Evolutionary conservation across 2,329 filamentous ascomycete genomes (phyloP).

Genomic region (Ceratocystis variospora): DNA sequence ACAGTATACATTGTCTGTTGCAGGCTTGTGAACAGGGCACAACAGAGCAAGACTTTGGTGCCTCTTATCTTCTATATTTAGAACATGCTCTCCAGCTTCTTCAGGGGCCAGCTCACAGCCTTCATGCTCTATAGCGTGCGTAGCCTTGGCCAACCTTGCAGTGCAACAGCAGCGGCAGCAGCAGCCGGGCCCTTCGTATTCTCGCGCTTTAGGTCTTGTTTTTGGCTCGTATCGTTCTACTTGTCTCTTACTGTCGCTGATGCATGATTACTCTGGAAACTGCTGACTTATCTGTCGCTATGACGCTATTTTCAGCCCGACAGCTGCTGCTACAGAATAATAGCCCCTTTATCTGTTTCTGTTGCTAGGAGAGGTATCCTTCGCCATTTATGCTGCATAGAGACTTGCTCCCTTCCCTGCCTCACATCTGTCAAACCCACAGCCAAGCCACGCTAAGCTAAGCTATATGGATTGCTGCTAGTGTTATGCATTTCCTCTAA

Average conservation of each 20-base stretch:
- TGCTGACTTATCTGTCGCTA: no score
- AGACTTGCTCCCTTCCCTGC: not conserved
- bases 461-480: not conserved
- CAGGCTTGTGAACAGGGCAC: not conserved
- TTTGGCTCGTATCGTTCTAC: no score
- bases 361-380: no score
- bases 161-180: no score
- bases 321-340: no score
- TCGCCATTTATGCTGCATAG: no score
- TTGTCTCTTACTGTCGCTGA: no score
- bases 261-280: no score
- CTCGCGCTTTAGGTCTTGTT: no score
- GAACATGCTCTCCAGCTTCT: not conserved
- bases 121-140: not conserved
- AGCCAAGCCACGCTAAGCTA: not conserved
- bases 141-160: not conserved
- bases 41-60: not conserved
- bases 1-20: not conserved
- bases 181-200: no score
- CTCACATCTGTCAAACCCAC: not conserved
- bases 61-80: not conserved
- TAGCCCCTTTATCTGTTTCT: not conserved
- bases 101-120: not conserved
- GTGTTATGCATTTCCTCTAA: not conserved
- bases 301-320: no score